Base-by-base conservation (phyloP, 495 filamentous ascomycete species). In the Aspergillus homomorphus region DNA sequence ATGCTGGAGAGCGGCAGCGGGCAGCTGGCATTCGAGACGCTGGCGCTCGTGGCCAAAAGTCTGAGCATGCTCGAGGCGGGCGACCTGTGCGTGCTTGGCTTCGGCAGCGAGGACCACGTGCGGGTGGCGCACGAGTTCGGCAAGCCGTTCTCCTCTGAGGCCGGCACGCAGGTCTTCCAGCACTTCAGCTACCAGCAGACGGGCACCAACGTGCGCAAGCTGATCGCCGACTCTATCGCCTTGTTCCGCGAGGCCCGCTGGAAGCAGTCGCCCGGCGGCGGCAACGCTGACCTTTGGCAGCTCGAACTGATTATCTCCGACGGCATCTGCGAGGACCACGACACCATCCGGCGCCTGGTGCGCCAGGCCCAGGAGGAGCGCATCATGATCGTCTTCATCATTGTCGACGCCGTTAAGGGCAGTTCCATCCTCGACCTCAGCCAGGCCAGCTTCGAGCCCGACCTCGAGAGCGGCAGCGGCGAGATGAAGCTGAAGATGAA, bases 301-400 rank as follows among this genome's bases (percentile, higher is more conserved):
- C 77, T 99, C 2, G 84, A 92, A 55, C 81, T 99, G 28, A 89
- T 99, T 59, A 86, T 99, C 23, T 92, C 89, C 1, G 95, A 99
- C 65, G 95, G 95, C 20, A 83, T 97, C 24, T 96, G 90, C 57
- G 90, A 96, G 62, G 87, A 90, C 44, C 93, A 96, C 69, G 90
- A 88, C n/a, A 79, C 82, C 0, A 87, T 99, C 56, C 78, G 85
- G 12, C 81, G 91, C 19, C 80, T 98, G 21, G 84, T 98, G 4
- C 76, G 94, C 7, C 87, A 91, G 65, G 92, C 94, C 3, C 85
- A 89, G 62, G 93, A 96, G 70, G 91, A 96, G 71, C 79, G 90
- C 10, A 92, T 99, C 65, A 97, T 99, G 94, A 87, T 98, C 53
- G 92, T 99, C 0, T 99, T 98, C 63, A 87, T 99, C 49, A 88